Percentiles rank a stretch among this genome's conserved stretches.
These are phyloP conservation scores for Haberlea rhodopensis DNA, from an alignment of 257 asterid genomes.

Conservation along the genomic window DNA sequence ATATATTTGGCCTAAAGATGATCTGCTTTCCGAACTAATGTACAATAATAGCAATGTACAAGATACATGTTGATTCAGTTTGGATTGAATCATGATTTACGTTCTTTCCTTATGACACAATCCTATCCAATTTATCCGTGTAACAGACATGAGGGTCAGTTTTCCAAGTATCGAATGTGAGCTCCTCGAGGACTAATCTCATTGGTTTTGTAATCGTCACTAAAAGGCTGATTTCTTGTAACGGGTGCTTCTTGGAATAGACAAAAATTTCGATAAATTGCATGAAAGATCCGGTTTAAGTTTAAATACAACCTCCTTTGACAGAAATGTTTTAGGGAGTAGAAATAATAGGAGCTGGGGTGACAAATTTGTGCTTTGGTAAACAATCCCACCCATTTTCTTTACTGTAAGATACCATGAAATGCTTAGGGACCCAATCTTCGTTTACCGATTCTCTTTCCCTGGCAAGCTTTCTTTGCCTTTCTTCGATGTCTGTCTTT, in stretches of 20 bases:
- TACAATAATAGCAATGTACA: too few species aligned
- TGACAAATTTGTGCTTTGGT: constrained; percentile 47
- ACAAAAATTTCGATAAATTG: neutral
- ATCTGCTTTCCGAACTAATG: too few species aligned
- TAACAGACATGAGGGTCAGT: too few species aligned
- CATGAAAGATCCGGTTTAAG: neutral
- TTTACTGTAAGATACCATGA: constrained; percentile 41
- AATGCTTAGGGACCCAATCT: constrained; percentile 62
- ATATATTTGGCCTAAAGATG: too few species aligned
- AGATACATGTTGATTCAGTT: too few species aligned
- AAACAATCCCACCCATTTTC: constrained; percentile 69
- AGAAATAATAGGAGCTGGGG: constrained; percentile 69
- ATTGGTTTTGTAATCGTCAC: too few species aligned
- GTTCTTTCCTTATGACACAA: too few species aligned
- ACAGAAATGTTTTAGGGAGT: constrained; percentile 17
- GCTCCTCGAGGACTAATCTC: too few species aligned
- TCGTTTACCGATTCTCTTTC: constrained; percentile 41
- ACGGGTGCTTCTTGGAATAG: neutral
- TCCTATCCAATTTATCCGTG: too few species aligned
- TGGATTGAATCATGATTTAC: too few species aligned
- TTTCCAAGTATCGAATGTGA: too few species aligned
- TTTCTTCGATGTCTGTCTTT: constrained; percentile 57
- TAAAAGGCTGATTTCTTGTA: too few species aligned
- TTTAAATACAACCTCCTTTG: neutral
- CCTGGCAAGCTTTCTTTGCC: constrained; percentile 53